These are phyloP conservation scores for Bretschneidera sinensis DNA, from an alignment of 345 rosid species.

Conservation along the genomic window DNA sequence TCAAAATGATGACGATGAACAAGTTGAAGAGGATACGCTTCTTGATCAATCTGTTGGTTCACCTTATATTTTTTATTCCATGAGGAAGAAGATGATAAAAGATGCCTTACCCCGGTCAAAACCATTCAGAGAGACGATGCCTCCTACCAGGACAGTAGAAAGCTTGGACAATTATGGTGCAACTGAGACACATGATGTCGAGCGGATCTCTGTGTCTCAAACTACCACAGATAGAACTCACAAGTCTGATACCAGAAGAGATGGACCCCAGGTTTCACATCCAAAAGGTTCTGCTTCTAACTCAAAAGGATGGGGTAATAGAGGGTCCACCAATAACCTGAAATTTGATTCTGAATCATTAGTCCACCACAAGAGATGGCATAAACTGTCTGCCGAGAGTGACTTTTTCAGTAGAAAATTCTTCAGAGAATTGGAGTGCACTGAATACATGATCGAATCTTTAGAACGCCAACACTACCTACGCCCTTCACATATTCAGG, in stretches of 20 bases:
- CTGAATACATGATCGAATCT: slow-evolving; percentile 56
- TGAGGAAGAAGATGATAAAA: slow-evolving; percentile 25
- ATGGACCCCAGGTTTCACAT: slow-evolving; percentile 25
- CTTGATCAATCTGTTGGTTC: slow-evolving; percentile 19
- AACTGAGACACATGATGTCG: background rate
- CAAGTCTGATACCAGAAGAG: slow-evolving; percentile 19
- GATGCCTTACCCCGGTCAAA: slow-evolving; percentile 3
- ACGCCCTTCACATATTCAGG: slow-evolving; percentile 88
- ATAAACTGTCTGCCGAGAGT: slow-evolving; percentile 24
- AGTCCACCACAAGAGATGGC: slow-evolving; percentile 21
- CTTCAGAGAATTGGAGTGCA: slow-evolving; percentile 72
- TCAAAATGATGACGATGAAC: slow-evolving; percentile 18
- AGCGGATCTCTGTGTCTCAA: background rate
- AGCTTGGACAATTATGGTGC: background rate
- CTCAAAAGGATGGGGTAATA: slow-evolving; percentile 54
- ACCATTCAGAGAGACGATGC: slow-evolving; percentile 9
- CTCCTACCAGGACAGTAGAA: too few relatives aligned
- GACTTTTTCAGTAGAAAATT: slow-evolving; percentile 72
- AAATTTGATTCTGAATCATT: slow-evolving; percentile 24
- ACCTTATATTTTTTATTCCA: slow-evolving; percentile 24
- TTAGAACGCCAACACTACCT: slow-evolving; percentile 50
- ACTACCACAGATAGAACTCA: slow-evolving; percentile 5
- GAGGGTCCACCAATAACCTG: slow-evolving; percentile 20
- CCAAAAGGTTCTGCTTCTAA: slow-evolving; percentile 33
- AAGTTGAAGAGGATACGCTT: slow-evolving; percentile 11